Evolutionary conservation across 495 filamentous ascomycete species (phyloP), one percentile per base, ranked within the genome.

Genomic region (Talaromyces thailandensis): DNA sequence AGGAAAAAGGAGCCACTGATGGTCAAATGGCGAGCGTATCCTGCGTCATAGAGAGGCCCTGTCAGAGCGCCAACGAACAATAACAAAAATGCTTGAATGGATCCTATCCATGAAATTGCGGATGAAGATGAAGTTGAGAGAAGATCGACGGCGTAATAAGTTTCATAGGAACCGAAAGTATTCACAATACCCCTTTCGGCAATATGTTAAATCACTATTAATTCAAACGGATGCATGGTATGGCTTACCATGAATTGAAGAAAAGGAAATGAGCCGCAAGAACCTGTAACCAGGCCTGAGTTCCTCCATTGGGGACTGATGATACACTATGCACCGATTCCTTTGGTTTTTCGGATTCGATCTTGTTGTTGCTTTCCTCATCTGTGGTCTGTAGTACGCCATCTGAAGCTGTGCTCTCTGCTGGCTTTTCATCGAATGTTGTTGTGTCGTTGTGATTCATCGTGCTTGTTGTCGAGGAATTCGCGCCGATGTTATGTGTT

Each of bases 1-100:
- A 90, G 86, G 40, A 86, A 66, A 48, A 88, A 70, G 8, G 83
- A 82, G 6, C 89, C 89, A 1, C 74, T 70, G 0, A 63, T 45
- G 12, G 51, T 53, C 76, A 88, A 50, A 11, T 31, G 28, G 7
- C 80, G 77, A 8, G 91, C 88, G 3, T 89, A 90, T 61, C 90
- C 86, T 63, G 82, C 86, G 68, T 95, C 92, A 66, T 86, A 92
- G 16, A 92, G 63, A 26, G 85, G 87, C 1, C 89, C 90, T 43
- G 83, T 75, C 29, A 90, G 73, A 29, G 85, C 78, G 16, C 87
- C 86, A 60, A 71, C 55, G 12, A 66, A 57, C 23, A 63, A 21
- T 23, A 63, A n/a, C 24, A 63, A 21, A 56, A 63, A 63, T 52
- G 50, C 48, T 23, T 56, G 51, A 18, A 63, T 56, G 28, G 61